A percentile compares a stretch with the other conserved stretches of the same genome.
These are phyloP conservation scores for Aspergillus fijiensis DNA, from an alignment of 2,329 filamentous ascomycete genomes.

Conservation along the genomic window DNA sequence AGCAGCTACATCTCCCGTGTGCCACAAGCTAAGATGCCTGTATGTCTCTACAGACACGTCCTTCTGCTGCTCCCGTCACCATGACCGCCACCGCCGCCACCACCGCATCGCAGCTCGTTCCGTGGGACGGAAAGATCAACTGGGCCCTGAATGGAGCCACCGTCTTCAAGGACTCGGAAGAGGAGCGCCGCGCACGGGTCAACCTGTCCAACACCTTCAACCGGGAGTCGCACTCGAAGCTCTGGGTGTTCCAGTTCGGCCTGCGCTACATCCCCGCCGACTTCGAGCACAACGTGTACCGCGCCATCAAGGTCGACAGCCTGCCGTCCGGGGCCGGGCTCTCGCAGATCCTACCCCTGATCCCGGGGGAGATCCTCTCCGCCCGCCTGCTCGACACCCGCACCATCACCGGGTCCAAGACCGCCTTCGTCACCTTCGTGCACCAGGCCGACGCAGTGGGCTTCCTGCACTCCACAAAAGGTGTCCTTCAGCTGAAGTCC, in stretches of 20 bases:
- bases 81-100: neutral
- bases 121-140: constrained; percentile 24
- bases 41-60: neutral
- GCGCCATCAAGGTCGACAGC: constrained; percentile 31
- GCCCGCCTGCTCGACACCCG: constrained; percentile 31
- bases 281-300: constrained; percentile 26
- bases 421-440: constrained; percentile 32
- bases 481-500: constrained; percentile 21
- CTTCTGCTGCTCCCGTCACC: neutral
- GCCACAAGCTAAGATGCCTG: neutral
- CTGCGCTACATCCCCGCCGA: constrained; percentile 30
- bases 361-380: constrained; percentile 30
- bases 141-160: constrained; percentile 24
- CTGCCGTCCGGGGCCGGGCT: constrained; percentile 25
- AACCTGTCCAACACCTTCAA: constrained; percentile 12
- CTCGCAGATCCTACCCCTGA: constrained; percentile 24
- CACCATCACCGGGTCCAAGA: constrained; percentile 30
- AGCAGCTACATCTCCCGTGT: neutral
- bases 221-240: constrained; percentile 13
- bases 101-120: constrained; percentile 2
- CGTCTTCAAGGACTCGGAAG: constrained; percentile 22
- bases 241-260: constrained; percentile 31
- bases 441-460: constrained; percentile 23
- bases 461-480: constrained; percentile 21
- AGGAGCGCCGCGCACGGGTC: constrained; percentile 21